Base-by-base conservation (phyloP, 2,329 filamentous ascomycete genomes). In the Piedraia hortae region DNA sequence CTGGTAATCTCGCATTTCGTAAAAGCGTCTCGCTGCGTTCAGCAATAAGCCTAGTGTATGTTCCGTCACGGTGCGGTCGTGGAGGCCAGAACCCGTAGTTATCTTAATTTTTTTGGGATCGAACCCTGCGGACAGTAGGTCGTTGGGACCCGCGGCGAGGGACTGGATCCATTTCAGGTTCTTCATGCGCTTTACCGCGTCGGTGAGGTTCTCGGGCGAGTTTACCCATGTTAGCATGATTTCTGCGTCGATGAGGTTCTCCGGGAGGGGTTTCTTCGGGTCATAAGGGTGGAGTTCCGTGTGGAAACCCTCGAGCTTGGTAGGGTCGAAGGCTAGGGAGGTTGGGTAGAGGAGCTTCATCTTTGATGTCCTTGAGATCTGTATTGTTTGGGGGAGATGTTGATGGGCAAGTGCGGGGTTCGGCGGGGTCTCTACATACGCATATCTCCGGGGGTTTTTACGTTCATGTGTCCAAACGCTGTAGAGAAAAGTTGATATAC, bases 91-190 rank as follows among this genome's bases (percentile, higher is more conserved):
- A 11, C 63, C 63, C 8, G 62, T 67, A 18, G 58, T 62, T 23
- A 68, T 45, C n/a, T 62, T 46, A 23, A 46, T 45, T 11, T 27
- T 27, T 23, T 47, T 38, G 6, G 47, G 33, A 36, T 62, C 54
- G 41, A 69, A 68, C 25, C 62, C 63, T 12, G 62, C 63, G 22
- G 37, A 41, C 10, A 68, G 53, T 9, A 68, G 61, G 36, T 68
- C 63, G 38, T 68, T 68, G 32, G 63, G 63, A 0, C 63, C 63
- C 1, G 63, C 62, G 16, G 63, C 63, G 15, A 68, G 59, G 0
- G 59, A 64, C 35, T 69, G 63, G 41, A 69, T 67, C 62, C 62
- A 69, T 31, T 50, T 50, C 8, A 69, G 49, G 18, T 60, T 56
- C 25, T 49, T 55, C 39, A 67, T 47, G 26, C 55, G 53, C 22